A percentile compares a stretch with the other conserved stretches of the same genome.
These are phyloP conservation scores for Knoxdaviesia proteae DNA, from an alignment of 2,329 filamentous ascomycete species.

Conservation along the genomic window DNA sequence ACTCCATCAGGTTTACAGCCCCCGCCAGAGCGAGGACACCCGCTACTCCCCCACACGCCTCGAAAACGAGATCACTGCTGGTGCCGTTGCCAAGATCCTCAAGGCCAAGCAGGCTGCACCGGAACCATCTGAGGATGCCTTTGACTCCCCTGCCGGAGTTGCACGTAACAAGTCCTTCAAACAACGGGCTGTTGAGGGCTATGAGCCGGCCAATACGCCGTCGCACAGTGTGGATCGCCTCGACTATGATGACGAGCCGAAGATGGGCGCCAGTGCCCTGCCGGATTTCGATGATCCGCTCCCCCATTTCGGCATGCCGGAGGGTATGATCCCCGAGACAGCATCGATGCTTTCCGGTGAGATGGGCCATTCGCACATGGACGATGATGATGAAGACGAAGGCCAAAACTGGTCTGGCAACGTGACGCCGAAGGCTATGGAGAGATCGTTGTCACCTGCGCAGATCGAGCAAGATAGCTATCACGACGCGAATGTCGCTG, in stretches of 20 bases:
- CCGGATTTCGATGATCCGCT: conserved; percentile 50
- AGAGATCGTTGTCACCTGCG: no score
- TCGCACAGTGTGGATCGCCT: conserved; percentile 37
- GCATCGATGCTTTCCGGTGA: no score
- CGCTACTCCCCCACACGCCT: conserved; percentile 32
- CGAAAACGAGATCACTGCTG: conserved; percentile 34
- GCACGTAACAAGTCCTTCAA: conserved; percentile 44
- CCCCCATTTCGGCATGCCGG: conserved; percentile 52
- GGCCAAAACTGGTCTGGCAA: conserved; percentile 33
- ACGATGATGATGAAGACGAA: conserved; percentile 3
- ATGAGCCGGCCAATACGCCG: conserved; percentile 31
- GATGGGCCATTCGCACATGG: not conserved
- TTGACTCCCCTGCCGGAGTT: conserved; percentile 24
- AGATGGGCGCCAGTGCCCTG: conserved; percentile 47
- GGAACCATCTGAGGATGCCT: conserved; percentile 14
- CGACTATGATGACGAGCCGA: conserved; percentile 28
- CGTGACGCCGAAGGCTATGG: conserved; percentile 21
- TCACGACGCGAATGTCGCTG: conserved; percentile 11
- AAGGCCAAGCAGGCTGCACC: conserved; percentile 18
- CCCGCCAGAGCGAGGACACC: conserved; percentile 7
- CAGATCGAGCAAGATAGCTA: no score
- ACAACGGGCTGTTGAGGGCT: conserved; percentile 37
- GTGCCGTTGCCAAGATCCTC: conserved; percentile 31
- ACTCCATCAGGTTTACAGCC: not conserved
- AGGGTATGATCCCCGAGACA: conserved; percentile 44